Percentiles rank a stretch among this genome's conserved stretches.
Evolutionary conservation across 2,329 filamentous ascomycete genomes (phyloP).

Genomic region (Ophiostoma perfectum): DNA sequence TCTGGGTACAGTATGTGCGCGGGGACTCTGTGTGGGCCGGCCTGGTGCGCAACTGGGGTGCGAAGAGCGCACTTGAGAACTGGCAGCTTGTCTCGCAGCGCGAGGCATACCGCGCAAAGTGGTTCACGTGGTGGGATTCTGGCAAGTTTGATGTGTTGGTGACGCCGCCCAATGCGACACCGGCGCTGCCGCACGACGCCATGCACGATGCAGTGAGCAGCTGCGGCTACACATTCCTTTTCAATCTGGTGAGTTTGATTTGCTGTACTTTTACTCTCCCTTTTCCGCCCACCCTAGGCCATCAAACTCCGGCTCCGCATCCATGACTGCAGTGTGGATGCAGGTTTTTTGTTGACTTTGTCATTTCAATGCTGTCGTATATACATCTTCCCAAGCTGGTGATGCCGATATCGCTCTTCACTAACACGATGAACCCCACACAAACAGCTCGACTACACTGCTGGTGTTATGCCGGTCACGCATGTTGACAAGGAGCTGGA

Average conservation of each 20-base stretch:
- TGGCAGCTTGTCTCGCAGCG: slow-evolving; percentile 75
- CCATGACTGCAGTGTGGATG: too few relatives aligned
- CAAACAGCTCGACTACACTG: slow-evolving; percentile 71
- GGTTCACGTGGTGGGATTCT: slow-evolving; percentile 81
- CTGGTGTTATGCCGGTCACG: slow-evolving; percentile 77
- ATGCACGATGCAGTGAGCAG: slow-evolving; percentile 82
- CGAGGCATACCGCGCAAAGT: slow-evolving; percentile 69
- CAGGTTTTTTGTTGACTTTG: neutral
- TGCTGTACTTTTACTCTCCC: slow-evolving; percentile 20
- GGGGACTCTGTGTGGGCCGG: slow-evolving; percentile 73
- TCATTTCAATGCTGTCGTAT: neutral
- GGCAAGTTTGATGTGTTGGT: slow-evolving; percentile 71
- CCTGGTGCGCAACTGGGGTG: slow-evolving; percentile 65
- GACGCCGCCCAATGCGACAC: slow-evolving; percentile 82
- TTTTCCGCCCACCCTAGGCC: neutral
- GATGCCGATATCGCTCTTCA: slow-evolving; percentile 7
- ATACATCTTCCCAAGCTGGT: neutral
- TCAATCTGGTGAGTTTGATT: slow-evolving; percentile 63
- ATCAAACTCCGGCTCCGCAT: too few relatives aligned
- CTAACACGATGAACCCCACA: slow-evolving; percentile 13
- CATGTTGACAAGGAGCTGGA: slow-evolving; percentile 70
- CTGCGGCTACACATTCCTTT: slow-evolving; percentile 90
- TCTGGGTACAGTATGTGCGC: slow-evolving; percentile 80
- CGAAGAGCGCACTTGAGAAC: slow-evolving; percentile 69
- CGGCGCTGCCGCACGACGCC: slow-evolving; percentile 76